phyloP scores from a whole-genome alignment of 148 eudicot genomes.

The Vaccinium myrtillus region DNA sequence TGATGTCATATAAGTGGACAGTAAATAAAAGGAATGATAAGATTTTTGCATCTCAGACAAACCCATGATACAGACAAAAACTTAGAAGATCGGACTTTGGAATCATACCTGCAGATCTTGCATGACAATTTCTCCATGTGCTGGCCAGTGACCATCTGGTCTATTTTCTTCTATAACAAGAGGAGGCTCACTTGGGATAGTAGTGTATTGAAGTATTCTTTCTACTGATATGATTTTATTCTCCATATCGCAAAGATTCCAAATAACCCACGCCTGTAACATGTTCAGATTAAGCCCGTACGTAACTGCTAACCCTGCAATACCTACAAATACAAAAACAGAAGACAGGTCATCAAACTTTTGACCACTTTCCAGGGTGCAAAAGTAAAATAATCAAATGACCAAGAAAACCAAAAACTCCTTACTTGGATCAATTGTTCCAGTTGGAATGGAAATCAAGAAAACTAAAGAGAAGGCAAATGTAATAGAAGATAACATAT shows the following conservation, averaged over 20 bases:
- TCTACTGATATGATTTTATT: constrained; percentile 64
- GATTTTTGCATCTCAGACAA: neutral
- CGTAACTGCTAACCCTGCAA: constrained; percentile 63
- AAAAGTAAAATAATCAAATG: neutral
- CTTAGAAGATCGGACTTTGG: neutral
- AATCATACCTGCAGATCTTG: constrained; percentile 40
- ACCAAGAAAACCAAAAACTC: neutral
- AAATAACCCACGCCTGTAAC: constrained; percentile 41
- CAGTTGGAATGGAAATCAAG: constrained; percentile 48
- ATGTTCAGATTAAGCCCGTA: constrained; percentile 56
- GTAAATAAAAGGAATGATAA: neutral
- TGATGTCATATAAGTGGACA: neutral
- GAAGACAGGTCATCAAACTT: neutral
- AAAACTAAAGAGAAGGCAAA: constrained; percentile 52
- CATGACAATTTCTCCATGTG: constrained; percentile 42
- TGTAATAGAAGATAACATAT: constrained; percentile 46
- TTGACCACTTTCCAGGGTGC: neutral
- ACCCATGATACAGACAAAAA: neutral
- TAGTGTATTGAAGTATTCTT: constrained; percentile 56
- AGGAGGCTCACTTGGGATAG: constrained; percentile 53
- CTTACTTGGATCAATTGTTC: constrained; percentile 50
- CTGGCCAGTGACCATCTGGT: constrained; percentile 51
- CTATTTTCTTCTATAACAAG: constrained; percentile 46
- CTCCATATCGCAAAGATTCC: constrained; percentile 47
- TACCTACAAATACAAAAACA: constrained; percentile 26